Conservation (phyloP, 2,329 filamentous ascomycete species). For the Aspergillus terreus region DNA sequence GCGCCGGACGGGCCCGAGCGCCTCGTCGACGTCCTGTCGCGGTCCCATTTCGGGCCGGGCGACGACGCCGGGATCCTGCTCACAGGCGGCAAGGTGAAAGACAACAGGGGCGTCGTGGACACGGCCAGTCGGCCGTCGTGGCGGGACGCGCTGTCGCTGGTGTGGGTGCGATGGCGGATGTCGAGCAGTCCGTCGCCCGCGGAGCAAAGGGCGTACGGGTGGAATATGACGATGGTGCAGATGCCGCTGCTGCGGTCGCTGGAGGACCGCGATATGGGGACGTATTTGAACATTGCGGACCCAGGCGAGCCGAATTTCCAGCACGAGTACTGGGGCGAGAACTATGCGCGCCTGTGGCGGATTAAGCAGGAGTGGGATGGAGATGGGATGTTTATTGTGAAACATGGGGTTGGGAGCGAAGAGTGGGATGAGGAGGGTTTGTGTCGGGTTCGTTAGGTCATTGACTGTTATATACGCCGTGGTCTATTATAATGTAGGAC, state of each 20-base stretch:
- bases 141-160: slow-evolving; percentile 39
- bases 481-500: not conserved
- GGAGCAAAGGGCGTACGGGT: slow-evolving; percentile 33
- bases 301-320: slow-evolving; percentile 39
- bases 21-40: not conserved
- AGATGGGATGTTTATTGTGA: slow-evolving; percentile 23
- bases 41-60: not conserved
- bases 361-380: slow-evolving; percentile 32
- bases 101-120: slow-evolving; percentile 33
- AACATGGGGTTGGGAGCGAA: slow-evolving; percentile 21
- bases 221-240: slow-evolving; percentile 30
- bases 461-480: not conserved
- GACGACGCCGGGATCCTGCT: not conserved
- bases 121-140: slow-evolving; percentile 40
- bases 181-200: slow-evolving; percentile 19
- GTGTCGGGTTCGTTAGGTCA: slow-evolving; percentile 7
- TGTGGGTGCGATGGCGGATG: slow-evolving; percentile 20
- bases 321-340: slow-evolving; percentile 37
- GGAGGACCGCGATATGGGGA: slow-evolving; percentile 23
- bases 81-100: slow-evolving; percentile 21
- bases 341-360: slow-evolving; percentile 25
- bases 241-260: slow-evolving; percentile 19
- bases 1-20: slow-evolving; percentile 8
- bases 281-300: slow-evolving; percentile 40
- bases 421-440: slow-evolving; percentile 23